Base-by-base conservation (phyloP, 192 early-diverging fungal genomes). In the Coemansia erecta region DNA sequence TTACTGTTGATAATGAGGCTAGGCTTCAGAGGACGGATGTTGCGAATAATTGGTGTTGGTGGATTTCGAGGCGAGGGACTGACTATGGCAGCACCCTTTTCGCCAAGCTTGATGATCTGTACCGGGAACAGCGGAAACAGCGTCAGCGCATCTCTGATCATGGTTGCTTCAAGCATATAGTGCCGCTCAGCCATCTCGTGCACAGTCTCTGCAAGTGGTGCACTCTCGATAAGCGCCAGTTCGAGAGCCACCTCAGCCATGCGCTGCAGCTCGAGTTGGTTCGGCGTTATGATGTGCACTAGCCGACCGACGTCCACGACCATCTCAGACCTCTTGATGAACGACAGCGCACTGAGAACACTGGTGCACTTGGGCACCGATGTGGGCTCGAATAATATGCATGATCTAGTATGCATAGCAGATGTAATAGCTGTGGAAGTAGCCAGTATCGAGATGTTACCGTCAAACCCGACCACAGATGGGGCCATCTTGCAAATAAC, bases 341-440 rank as follows among this genome's bases (percentile, higher is more conserved):
- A 45, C 10, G 80, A 71, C 28, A 86, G 53, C n/a, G 74, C 81
- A 4, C 50, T 57, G 15, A 88, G 72, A 13, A 94, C 21, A 21
- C 67, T 81, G 2, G 76, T 61, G 23, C 88, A 85, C 61, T 98
- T 98, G 8, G 87, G 83, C 13, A 89, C 81, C 7, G 94, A 96
- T 1, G 97, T 98, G 0, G 97, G 94, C 56, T 98, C 97, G 68
- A 94, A 96, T 22, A 97, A 81, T 0, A 82, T 83, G 68, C 62
- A 63, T 4, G 56, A 14, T 4, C 52, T 14, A 22, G 18, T 11
- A 8, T 49, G n/a, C 6, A 35, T 41, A 19, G 83, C 81, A 1
- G 62, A 66, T 14, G 65, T 50, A 5, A 81, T 68, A 19, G 87
- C 83, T 7, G 58, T 55, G 8, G 53, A 49, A 48, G 90, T 81